Evolutionary conservation across 208 protist genomes (phyloP).

Genomic region (Dictyostelium gargantuum): DNA sequence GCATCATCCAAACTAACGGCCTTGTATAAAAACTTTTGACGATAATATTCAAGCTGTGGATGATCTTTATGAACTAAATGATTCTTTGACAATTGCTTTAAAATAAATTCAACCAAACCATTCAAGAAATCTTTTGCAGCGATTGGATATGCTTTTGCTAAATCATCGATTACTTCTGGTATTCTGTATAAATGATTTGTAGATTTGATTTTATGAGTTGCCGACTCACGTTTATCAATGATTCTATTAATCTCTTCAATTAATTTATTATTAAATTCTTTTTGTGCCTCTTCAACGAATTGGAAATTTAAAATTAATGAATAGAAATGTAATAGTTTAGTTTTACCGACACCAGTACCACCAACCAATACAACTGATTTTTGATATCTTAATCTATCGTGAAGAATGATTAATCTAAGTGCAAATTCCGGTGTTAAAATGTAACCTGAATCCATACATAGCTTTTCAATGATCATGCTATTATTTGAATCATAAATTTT

Average conservation of each 20-base stretch:
- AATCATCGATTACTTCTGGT: neutral
- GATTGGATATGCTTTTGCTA: neutral
- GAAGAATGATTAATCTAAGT: conserved; percentile 22
- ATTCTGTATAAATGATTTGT: neutral
- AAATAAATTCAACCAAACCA: neutral
- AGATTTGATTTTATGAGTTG: neutral
- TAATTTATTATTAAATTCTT: neutral
- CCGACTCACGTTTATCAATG: neutral
- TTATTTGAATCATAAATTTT: neutral
- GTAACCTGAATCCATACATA: neutral
- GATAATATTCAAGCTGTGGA: neutral
- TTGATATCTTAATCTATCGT: conserved; percentile 3
- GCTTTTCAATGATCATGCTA: neutral
- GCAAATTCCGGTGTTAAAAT: conserved; percentile 63
- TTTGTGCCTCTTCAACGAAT: neutral
- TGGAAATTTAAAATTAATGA: conserved; percentile 67
- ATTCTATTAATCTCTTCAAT: conserved; percentile 7
- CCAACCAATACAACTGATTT: conserved; percentile 53
- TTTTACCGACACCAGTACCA: conserved; percentile 75
- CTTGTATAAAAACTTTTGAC: neutral
- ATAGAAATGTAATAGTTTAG: conserved; percentile 64
- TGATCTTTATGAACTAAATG: neutral
- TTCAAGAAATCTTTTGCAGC: conserved; percentile 16
- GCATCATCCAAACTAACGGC: neutral
- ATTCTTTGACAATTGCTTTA: neutral